Conservation (phyloP, 1,284 basidiomycete species). For the Trichosporon sp. region DNA sequence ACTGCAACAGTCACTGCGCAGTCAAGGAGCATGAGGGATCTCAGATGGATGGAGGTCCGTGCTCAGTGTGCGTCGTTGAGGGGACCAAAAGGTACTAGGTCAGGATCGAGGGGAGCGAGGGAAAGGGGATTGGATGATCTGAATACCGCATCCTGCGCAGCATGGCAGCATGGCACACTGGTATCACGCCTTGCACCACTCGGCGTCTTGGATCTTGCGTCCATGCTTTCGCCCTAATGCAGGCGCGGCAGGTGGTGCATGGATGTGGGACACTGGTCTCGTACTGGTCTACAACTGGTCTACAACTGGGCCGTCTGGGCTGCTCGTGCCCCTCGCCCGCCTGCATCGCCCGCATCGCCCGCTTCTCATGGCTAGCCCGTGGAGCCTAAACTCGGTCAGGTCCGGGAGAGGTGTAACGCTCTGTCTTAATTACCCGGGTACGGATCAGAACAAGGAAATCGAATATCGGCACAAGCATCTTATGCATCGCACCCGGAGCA, state of each 20-base stretch:
- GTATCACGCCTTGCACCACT: not conserved
- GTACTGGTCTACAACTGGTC: not conserved
- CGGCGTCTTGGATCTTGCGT: conserved; percentile 5
- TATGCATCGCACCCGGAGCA: conserved; percentile 15
- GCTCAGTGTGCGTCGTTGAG: not conserved
- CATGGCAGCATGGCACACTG: not conserved
- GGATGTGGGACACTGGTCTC: not conserved
- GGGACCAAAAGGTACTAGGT: not conserved
- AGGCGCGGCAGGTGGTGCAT: not conserved
- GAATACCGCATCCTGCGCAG: not conserved
- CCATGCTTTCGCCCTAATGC: not conserved
- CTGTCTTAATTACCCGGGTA: conserved; percentile 10
- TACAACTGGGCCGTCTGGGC: too few relatives aligned
- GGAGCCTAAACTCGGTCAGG: conserved; percentile 9
- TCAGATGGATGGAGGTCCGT: not conserved
- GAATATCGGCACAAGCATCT: conserved; percentile 2
- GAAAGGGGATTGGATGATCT: too few relatives aligned
- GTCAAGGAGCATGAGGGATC: not conserved
- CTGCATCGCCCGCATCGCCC: not conserved
- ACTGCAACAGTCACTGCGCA: not conserved
- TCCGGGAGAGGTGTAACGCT: conserved; percentile 13
- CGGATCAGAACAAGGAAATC: not conserved
- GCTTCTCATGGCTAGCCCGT: not conserved
- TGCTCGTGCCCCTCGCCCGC: not conserved
- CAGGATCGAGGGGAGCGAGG: not conserved